These are phyloP conservation scores for Chlorella sp. DNA, from an alignment of 139 green algal species.

Conservation along the genomic window DNA sequence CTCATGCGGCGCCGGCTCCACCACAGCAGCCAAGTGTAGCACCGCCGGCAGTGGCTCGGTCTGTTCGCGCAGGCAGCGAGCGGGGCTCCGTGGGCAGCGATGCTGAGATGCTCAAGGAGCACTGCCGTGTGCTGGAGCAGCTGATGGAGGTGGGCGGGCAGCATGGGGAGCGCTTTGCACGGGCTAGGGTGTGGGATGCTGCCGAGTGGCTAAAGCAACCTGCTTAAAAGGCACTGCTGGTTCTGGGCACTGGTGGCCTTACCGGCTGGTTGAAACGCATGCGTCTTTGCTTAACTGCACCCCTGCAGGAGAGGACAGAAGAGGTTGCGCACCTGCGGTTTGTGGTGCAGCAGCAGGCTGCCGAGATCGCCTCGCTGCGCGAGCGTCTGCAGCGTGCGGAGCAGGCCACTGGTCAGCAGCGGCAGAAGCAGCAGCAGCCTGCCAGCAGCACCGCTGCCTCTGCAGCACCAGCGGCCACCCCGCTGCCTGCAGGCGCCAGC, in stretches of 20 bases:
- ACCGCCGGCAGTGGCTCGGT: too few relatives aligned
- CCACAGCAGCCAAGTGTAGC: too few relatives aligned
- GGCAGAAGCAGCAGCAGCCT: background rate
- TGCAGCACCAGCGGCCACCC: background rate
- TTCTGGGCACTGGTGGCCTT: too few relatives aligned
- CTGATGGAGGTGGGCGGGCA: slow-evolving; percentile 22
- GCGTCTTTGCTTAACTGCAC: too few relatives aligned
- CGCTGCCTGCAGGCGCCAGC: background rate
- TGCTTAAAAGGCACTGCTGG: too few relatives aligned
- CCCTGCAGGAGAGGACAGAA: background rate
- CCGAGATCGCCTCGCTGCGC: background rate
- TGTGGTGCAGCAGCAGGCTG: slow-evolving; percentile 17
- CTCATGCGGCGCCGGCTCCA: too few relatives aligned
- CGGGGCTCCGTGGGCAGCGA: background rate
- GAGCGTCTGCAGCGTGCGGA: slow-evolving; percentile 4
- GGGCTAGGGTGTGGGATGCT: too few relatives aligned
- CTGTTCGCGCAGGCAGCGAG: too few relatives aligned
- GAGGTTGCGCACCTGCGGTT: background rate
- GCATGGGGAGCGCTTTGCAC: too few relatives aligned
- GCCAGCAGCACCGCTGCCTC: background rate
- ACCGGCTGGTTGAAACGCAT: too few relatives aligned
- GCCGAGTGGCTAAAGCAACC: too few relatives aligned
- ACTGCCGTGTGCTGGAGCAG: slow-evolving; percentile 32
- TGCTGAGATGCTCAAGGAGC: slow-evolving; percentile 5
- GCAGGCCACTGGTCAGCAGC: background rate